phyloP scores from a whole-genome alignment of 116 monocot species.

The Papilionanthe hybrid region DNA sequence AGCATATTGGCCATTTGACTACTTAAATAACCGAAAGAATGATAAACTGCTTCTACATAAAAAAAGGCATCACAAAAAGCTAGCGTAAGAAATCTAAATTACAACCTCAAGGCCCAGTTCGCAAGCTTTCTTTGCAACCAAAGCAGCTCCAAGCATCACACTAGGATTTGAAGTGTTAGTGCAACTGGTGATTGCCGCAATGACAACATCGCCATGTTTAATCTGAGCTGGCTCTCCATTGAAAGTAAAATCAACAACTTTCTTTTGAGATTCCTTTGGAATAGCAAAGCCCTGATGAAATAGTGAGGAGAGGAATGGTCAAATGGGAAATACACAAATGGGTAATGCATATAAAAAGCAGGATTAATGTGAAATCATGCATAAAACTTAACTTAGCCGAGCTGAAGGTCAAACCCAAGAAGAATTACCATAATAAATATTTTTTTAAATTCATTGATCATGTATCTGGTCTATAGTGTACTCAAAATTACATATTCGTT shows the following conservation, averaged over 20 bases:
- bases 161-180: slow-evolving; percentile 98
- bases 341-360: background rate
- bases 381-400: background rate
- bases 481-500: background rate
- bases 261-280: slow-evolving; percentile 74
- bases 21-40: background rate
- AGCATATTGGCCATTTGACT: background rate
- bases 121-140: slow-evolving; percentile 92
- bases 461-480: background rate
- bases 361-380: slow-evolving; percentile 1
- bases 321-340: slow-evolving; percentile 1
- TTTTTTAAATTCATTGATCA: background rate
- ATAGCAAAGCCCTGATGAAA: slow-evolving; percentile 78
- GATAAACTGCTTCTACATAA: background rate
- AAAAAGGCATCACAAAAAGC: background rate
- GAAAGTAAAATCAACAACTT: slow-evolving; percentile 66
- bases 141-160: slow-evolving; percentile 91
- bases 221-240: slow-evolving; percentile 60
- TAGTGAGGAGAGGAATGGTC: background rate
- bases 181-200: slow-evolving; percentile 93
- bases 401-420: background rate
- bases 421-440: background rate
- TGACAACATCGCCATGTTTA: slow-evolving; percentile 88
- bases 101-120: slow-evolving; percentile 86
- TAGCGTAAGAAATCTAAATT: background rate